Conservation (phyloP, 2,329 filamentous ascomycete species). For the Aspergillus phoenicis region DNA sequence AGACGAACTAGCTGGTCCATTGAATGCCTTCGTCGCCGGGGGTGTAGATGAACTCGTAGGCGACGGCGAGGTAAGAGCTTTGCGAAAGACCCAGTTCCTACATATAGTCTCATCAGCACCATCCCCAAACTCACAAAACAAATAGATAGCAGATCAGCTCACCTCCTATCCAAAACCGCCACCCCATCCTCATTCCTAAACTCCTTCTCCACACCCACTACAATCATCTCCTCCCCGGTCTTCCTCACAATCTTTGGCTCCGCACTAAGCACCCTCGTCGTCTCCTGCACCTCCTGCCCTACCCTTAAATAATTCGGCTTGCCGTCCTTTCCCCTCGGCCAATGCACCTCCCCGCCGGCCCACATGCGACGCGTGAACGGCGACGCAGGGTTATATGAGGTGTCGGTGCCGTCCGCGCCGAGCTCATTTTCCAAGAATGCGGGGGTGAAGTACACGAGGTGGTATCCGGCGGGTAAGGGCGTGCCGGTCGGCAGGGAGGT, state of each 20-base stretch:
- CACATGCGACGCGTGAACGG: constrained; percentile 69
- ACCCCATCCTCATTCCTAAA: constrained; percentile 56
- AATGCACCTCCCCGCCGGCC: constrained; percentile 64
- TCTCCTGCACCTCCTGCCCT: constrained; percentile 60
- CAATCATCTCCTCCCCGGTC: constrained; percentile 63
- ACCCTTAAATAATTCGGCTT: constrained; percentile 50
- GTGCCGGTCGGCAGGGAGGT: constrained; percentile 47
- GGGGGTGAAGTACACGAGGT: constrained; percentile 67
- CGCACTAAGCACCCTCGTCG: constrained; percentile 58
- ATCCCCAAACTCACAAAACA: too few species aligned
- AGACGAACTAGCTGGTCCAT: constrained; percentile 16
- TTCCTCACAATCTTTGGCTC: constrained; percentile 57
- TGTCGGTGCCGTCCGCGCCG: constrained; percentile 63
- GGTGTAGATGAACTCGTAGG: constrained; percentile 11
- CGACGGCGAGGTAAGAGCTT: constrained; percentile 34
- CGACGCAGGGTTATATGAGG: constrained; percentile 59
- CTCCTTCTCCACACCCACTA: constrained; percentile 66
- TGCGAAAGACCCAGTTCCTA: constrained; percentile 51
- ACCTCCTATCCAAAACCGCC: constrained; percentile 59
- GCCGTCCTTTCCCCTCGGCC: constrained; percentile 42
- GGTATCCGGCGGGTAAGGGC: constrained; percentile 61
- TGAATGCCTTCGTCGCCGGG: constrained; percentile 13
- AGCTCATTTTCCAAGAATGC: constrained; percentile 57
- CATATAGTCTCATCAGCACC: not conserved
- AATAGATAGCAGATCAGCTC: too few species aligned